These are phyloP conservation scores for Nitzschia inconspicua DNA, from an alignment of 108 stramenopile genomes.

Conservation along the genomic window DNA sequence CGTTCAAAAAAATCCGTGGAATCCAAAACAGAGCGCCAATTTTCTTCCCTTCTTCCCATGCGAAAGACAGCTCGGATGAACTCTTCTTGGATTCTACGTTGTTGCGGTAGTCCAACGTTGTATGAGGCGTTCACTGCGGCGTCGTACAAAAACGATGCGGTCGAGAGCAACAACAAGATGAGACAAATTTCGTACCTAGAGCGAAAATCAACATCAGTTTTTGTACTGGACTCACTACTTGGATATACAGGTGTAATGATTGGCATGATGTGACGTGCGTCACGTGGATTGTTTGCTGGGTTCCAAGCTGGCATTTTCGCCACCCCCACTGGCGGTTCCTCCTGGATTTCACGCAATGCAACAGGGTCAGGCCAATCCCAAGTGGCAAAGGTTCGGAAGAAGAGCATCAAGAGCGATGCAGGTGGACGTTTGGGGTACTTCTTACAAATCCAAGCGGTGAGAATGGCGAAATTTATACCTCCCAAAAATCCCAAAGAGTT, in stretches of 20 bases:
- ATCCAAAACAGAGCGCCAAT: constrained; percentile 19
- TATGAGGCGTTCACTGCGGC: constrained; percentile 88
- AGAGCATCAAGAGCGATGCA: constrained; percentile 51
- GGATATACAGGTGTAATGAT: constrained; percentile 98
- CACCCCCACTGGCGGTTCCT: constrained; percentile 17
- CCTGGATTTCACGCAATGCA: constrained; percentile 17
- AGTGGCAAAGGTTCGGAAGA: constrained; percentile 74
- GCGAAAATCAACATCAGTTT: too few species aligned
- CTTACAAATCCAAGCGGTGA: constrained; percentile 88
- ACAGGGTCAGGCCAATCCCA: constrained; percentile 88
- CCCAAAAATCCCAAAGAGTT: constrained; percentile 95
- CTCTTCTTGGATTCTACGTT: constrained; percentile 80
- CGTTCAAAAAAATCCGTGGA: constrained; percentile 27
- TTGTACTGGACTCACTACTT: constrained; percentile 35
- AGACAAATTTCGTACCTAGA: not conserved
- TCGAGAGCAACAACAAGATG: not conserved
- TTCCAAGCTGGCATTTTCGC: constrained; percentile 66
- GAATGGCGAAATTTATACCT: constrained; percentile 94
- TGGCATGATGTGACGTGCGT: constrained; percentile 83
- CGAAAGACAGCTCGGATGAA: constrained; percentile 38
- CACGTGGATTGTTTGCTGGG: constrained; percentile 65
- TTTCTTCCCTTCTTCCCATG: not conserved
- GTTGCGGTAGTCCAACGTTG: constrained; percentile 88
- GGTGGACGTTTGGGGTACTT: constrained; percentile 56
- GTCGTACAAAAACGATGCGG: not conserved